Conservation (phyloP, 1,284 basidiomycete species). For the Takashimella koratensis region DNA sequence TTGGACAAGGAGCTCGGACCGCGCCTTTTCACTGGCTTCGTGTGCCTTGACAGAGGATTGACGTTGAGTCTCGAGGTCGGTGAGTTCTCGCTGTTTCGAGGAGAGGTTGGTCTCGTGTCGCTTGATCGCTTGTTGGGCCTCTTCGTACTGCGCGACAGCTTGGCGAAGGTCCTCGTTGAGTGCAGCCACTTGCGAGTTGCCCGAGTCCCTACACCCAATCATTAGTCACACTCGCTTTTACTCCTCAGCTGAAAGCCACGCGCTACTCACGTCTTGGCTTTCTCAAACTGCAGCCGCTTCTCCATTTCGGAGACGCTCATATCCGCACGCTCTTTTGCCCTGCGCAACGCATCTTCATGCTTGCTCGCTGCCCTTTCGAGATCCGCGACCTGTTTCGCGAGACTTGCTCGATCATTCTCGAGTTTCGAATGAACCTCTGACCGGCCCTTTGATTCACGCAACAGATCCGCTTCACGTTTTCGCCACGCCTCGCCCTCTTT, state of each 20-base stretch:
- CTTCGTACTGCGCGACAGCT: slow-evolving; percentile 72
- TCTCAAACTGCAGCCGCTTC: slow-evolving; percentile 65
- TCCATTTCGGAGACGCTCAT: slow-evolving; percentile 65
- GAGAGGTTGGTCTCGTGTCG: slow-evolving; percentile 66
- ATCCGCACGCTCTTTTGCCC: slow-evolving; percentile 75
- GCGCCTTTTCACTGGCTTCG: slow-evolving; percentile 41
- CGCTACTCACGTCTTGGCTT: slow-evolving; percentile 63
- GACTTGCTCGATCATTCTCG: slow-evolving; percentile 57
- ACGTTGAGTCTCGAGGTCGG: slow-evolving; percentile 60
- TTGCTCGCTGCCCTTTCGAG: slow-evolving; percentile 66
- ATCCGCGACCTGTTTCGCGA: slow-evolving; percentile 66
- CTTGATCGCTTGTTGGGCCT: slow-evolving; percentile 53
- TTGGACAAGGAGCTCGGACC: slow-evolving; percentile 63
- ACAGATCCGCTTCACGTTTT: slow-evolving; percentile 61
- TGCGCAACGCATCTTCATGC: slow-evolving; percentile 72
- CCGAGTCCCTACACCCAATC: slow-evolving; percentile 63
- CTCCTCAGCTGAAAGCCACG: no score
- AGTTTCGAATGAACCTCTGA: slow-evolving; percentile 28
- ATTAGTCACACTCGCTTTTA: no score
- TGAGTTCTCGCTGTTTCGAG: slow-evolving; percentile 71
- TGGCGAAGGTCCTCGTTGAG: slow-evolving; percentile 66
- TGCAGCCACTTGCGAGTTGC: slow-evolving; percentile 59
- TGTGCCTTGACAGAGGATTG: slow-evolving; percentile 50
- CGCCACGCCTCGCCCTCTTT: slow-evolving; percentile 68
- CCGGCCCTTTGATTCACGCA: slow-evolving; percentile 34